phyloP scores from a whole-genome alignment of 192 early-diverging fungal species.

The Coemansia asiatica region DNA sequence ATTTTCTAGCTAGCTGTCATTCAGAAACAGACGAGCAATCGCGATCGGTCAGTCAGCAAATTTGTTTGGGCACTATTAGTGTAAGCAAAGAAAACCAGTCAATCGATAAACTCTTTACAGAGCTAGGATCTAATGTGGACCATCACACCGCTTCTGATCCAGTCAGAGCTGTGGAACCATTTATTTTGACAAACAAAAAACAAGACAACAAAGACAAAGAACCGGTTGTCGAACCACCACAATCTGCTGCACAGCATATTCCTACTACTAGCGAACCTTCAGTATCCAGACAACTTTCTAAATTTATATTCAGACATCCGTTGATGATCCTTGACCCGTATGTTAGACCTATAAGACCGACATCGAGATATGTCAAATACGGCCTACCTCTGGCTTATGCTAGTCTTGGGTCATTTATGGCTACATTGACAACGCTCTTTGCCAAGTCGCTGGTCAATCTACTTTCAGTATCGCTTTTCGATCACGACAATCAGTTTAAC shows the following conservation, averaged over 20 bases:
- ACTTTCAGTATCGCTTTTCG: slow-evolving; percentile 62
- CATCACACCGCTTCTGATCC: neutral
- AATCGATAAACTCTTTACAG: neutral
- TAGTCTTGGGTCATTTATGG: slow-evolving; percentile 74
- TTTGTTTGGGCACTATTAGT: too few relatives aligned
- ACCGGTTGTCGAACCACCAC: neutral
- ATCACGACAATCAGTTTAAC: slow-evolving; percentile 74
- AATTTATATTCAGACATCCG: slow-evolving; percentile 13
- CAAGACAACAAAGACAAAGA: neutral
- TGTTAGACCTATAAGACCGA: slow-evolving; percentile 33
- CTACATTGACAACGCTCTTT: slow-evolving; percentile 73
- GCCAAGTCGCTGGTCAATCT: slow-evolving; percentile 80
- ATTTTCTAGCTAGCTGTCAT: neutral
- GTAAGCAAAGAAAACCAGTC: neutral
- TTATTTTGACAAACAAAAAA: neutral
- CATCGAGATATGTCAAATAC: slow-evolving; percentile 53
- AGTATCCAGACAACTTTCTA: neutral
- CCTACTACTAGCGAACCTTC: neutral
- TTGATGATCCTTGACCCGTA: slow-evolving; percentile 15
- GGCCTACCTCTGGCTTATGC: slow-evolving; percentile 73
- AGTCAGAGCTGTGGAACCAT: neutral
- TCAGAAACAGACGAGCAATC: neutral
- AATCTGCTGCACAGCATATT: neutral
- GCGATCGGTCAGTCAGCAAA: too few relatives aligned
- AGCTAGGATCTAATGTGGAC: neutral